Conservation (phyloP, 1,284 basidiomycete species). For the Polyporus tsugae region DNA sequence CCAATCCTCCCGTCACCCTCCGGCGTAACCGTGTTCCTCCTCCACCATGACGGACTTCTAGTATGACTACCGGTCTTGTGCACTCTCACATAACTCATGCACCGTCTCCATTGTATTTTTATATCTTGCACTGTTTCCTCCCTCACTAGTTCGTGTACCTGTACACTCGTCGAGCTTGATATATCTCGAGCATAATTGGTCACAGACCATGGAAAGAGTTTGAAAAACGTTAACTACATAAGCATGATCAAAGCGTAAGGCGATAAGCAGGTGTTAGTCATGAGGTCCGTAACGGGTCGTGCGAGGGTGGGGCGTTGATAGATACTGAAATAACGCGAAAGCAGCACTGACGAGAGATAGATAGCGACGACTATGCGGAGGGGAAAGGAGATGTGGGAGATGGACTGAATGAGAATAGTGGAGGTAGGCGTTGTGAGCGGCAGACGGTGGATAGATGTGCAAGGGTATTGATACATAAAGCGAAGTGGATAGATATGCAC, state of each 20-base stretch:
- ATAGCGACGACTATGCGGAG: constrained; percentile 33
- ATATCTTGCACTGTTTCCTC: constrained; percentile 20
- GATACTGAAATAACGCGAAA: constrained; percentile 37
- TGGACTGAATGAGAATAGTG: not conserved
- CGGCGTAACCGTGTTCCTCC: constrained; percentile 43
- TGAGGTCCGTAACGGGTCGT: constrained; percentile 34
- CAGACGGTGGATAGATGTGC: constrained; percentile 9
- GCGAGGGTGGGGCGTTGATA: constrained; percentile 34
- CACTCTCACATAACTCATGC: constrained; percentile 9
- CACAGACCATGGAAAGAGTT: constrained; percentile 28
- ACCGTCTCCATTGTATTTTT: constrained; percentile 27
- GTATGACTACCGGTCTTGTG: constrained; percentile 15
- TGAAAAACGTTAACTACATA: constrained; percentile 32
- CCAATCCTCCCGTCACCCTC: constrained; percentile 39
- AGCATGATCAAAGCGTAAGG: constrained; percentile 34
- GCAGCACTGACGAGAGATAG: constrained; percentile 34
- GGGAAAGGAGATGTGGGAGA: not conserved
- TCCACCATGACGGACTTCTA: constrained; percentile 24
- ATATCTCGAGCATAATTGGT: constrained; percentile 16
- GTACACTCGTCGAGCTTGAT: constrained; percentile 11
- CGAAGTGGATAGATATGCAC: constrained; percentile 23
- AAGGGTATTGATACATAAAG: constrained; percentile 15
- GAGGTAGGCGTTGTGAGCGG: constrained; percentile 11
- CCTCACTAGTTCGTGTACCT: constrained; percentile 15
- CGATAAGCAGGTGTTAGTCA: constrained; percentile 27